phyloP scores from a whole-genome alignment of 2,329 filamentous ascomycete genomes.

The Ceratocystis ficicola region DNA sequence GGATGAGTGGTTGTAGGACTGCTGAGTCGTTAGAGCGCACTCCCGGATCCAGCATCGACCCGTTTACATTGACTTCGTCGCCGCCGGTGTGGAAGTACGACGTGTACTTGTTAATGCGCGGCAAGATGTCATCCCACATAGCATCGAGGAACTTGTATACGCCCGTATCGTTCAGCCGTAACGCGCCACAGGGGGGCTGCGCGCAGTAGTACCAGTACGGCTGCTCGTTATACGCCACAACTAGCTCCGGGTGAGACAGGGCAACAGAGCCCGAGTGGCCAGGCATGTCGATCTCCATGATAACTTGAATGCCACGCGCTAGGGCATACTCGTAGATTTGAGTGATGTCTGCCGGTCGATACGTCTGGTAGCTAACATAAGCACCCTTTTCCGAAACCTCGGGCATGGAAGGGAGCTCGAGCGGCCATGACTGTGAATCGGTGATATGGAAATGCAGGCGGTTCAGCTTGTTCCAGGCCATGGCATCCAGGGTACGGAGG shows the following conservation, averaged over 20 bases:
- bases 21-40: slow-evolving; percentile 52
- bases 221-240: slow-evolving; percentile 48
- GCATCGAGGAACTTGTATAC: slow-evolving; percentile 61
- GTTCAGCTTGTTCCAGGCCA: slow-evolving; percentile 74
- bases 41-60: slow-evolving; percentile 60
- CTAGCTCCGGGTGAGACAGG: slow-evolving; percentile 56
- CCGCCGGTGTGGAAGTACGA: slow-evolving; percentile 77
- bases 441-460: slow-evolving; percentile 69
- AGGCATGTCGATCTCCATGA: slow-evolving; percentile 70
- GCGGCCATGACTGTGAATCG: slow-evolving; percentile 74
- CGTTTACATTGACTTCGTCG: slow-evolving; percentile 71
- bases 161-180: slow-evolving; percentile 61
- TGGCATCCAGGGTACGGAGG: slow-evolving; percentile 61
- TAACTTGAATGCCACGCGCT: slow-evolving; percentile 55
- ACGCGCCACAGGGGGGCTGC: slow-evolving; percentile 53
- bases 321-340: slow-evolving; percentile 59
- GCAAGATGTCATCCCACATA: slow-evolving; percentile 64
- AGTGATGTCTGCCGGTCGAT: slow-evolving; percentile 52
- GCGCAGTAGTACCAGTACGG: slow-evolving; percentile 50
- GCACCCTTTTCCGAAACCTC: slow-evolving; percentile 60
- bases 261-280: slow-evolving; percentile 62
- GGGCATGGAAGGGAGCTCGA: slow-evolving; percentile 65
- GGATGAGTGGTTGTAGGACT: slow-evolving; percentile 62
- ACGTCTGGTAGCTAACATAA: slow-evolving; percentile 55
- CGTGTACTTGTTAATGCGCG: slow-evolving; percentile 55